Evolutionary conservation across 148 eudicot genomes (phyloP).

Genomic region (Limonium bicolor): DNA sequence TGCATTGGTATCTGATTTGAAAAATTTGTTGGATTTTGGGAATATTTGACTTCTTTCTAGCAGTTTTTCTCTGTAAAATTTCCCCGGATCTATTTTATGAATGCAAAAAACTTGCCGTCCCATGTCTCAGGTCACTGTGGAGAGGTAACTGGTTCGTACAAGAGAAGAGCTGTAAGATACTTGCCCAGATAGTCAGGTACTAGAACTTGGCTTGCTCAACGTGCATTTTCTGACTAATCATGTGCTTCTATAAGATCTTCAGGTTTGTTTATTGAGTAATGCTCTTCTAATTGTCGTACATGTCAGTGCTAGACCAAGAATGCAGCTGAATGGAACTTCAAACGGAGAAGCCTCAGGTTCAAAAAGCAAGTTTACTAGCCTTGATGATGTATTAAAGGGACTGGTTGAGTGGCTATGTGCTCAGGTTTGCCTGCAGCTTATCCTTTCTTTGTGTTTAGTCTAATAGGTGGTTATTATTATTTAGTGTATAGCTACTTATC

Average conservation of each 20-base stretch:
- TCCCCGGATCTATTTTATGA: no score
- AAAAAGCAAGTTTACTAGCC: constrained; percentile 49
- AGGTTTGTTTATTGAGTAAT: no score
- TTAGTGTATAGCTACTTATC: neutral
- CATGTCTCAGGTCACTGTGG: constrained; percentile 68
- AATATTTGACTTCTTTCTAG: neutral
- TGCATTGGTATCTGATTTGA: neutral
- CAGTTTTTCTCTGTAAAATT: no score
- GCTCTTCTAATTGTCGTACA: no score
- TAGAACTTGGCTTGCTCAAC: neutral
- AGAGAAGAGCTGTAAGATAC: constrained; percentile 95
- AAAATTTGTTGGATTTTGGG: constrained; percentile 4
- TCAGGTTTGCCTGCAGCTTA: constrained; percentile 40
- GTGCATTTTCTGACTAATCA: no score
- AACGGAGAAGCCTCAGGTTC: constrained; percentile 56
- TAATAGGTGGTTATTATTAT: neutral
- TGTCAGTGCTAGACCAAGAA: constrained; percentile 68
- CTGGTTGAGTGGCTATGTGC: constrained; percentile 88
- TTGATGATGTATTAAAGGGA: constrained; percentile 69
- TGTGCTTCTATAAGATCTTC: neutral
- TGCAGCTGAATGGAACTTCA: constrained; percentile 20
- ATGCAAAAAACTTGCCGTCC: no score
- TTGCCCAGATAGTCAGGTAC: constrained; percentile 69
- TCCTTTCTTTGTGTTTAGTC: neutral
- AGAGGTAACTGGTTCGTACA: constrained; percentile 95